These are phyloP conservation scores for Cutaneotrichosporon sp. DNA, from an alignment of 1,284 basidiomycete species.

Conservation along the genomic window DNA sequence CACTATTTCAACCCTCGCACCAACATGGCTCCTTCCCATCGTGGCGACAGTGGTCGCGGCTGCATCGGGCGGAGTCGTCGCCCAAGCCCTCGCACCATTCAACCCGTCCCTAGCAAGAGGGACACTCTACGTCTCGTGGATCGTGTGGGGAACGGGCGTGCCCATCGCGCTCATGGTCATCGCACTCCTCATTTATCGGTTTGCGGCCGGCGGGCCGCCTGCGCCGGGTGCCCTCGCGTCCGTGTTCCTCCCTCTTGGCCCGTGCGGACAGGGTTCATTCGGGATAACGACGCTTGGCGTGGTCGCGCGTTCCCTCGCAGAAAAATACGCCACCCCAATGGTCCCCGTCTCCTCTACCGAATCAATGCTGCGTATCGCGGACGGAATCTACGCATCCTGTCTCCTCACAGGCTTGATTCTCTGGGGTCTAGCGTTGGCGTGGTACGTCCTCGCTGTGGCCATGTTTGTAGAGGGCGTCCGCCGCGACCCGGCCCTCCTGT, in stretches of 20 bases:
- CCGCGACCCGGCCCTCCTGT: conserved; percentile 27
- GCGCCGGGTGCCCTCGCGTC: conserved; percentile 59
- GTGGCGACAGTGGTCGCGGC: conserved; percentile 69
- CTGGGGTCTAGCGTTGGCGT: conserved; percentile 56
- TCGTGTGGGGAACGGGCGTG: conserved; percentile 55
- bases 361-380: conserved; percentile 35
- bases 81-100: conserved; percentile 56
- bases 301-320: conserved; percentile 55
- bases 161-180: conserved; percentile 60
- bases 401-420: conserved; percentile 49
- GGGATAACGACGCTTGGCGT: conserved; percentile 60
- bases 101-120: conserved; percentile 59
- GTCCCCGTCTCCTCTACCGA: conserved; percentile 44
- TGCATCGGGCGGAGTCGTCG: conserved; percentile 64
- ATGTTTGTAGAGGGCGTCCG: conserved; percentile 35
- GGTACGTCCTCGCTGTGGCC: conserved; percentile 52
- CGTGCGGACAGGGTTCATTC: conserved; percentile 64
- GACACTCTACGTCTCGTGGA: conserved; percentile 58
- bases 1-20: conserved; percentile 59
- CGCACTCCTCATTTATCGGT: conserved; percentile 59
- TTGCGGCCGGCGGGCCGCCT: conserved; percentile 52
- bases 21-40: conserved; percentile 70
- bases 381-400: conserved; percentile 54
- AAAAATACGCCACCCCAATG: conserved; percentile 39
- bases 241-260: conserved; percentile 61